phyloP scores from a whole-genome alignment of 2,329 filamentous ascomycete genomes.

The Gaeumannomyces sp. region DNA sequence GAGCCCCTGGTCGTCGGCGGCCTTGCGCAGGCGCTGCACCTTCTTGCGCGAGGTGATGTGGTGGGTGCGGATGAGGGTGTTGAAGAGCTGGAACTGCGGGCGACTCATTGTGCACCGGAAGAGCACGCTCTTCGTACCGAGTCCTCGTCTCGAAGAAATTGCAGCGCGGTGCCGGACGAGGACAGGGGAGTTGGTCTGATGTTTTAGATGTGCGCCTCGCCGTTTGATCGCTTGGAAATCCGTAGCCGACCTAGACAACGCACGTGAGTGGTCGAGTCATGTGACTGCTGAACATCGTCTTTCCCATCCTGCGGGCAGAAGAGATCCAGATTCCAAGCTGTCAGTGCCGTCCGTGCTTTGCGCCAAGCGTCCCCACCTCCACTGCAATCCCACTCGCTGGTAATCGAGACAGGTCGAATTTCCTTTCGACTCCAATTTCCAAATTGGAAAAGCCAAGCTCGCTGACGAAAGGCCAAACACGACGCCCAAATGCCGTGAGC shows the following conservation, averaged over 20 bases:
- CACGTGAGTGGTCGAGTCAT: background rate
- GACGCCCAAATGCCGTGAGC: background rate
- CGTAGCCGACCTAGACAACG: too few species aligned
- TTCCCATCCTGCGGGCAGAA: too few species aligned
- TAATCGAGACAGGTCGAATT: background rate
- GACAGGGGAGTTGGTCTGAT: background rate
- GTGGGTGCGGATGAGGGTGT: constrained; percentile 67
- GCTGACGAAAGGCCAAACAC: background rate
- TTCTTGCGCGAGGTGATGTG: constrained; percentile 80
- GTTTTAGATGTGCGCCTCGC: background rate
- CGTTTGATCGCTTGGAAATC: background rate
- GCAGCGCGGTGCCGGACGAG: background rate
- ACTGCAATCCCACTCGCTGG: background rate
- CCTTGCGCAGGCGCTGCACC: constrained; percentile 52
- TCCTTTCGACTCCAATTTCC: background rate
- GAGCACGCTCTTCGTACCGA: background rate
- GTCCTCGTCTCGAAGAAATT: background rate
- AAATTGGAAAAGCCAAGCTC: background rate
- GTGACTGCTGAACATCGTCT: background rate
- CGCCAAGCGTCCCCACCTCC: background rate
- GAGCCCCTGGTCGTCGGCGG: constrained; percentile 51
- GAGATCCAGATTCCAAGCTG: background rate
- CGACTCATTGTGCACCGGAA: background rate
- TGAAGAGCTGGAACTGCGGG: constrained; percentile 20
- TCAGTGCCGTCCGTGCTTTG: background rate